Percentiles rank a stretch among this genome's conserved stretches.
Conservation (phyloP, 257 asterid species). For the Solanum paucissectum region DNA sequence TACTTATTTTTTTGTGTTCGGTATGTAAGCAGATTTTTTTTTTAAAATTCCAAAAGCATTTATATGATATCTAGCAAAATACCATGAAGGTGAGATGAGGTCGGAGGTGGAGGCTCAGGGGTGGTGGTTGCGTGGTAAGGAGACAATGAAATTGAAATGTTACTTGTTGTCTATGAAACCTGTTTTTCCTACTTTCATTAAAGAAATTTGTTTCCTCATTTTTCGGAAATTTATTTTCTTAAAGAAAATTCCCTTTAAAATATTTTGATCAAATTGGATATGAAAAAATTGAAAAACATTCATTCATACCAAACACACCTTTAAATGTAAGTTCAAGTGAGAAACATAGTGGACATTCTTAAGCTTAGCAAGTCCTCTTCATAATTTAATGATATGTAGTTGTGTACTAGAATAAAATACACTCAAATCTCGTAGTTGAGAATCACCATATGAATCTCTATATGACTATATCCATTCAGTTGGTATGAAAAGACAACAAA, state of each 20-base stretch:
- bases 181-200: neutral
- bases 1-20: neutral
- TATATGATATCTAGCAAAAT: neutral
- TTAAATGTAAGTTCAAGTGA: neutral
- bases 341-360: neutral
- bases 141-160: too few species aligned
- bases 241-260: neutral
- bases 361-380: neutral
- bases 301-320: neutral
- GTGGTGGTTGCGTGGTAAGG: too few species aligned
- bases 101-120: neutral
- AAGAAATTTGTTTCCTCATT: too few species aligned
- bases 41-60: too few species aligned
- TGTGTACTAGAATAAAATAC: neutral
- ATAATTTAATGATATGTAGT: neutral
- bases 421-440: neutral
- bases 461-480: neutral
- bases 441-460: neutral
- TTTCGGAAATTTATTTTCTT: too few species aligned
- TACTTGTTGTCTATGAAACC: too few species aligned
- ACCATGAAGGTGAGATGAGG: neutral
- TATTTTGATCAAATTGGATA: too few species aligned
- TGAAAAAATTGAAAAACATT: too few species aligned
- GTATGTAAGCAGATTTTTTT: neutral
- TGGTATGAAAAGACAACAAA: neutral